Evolutionary conservation across 2,329 filamentous ascomycete genomes (phyloP).

Genomic region (Albifimbria verrucaria): DNA sequence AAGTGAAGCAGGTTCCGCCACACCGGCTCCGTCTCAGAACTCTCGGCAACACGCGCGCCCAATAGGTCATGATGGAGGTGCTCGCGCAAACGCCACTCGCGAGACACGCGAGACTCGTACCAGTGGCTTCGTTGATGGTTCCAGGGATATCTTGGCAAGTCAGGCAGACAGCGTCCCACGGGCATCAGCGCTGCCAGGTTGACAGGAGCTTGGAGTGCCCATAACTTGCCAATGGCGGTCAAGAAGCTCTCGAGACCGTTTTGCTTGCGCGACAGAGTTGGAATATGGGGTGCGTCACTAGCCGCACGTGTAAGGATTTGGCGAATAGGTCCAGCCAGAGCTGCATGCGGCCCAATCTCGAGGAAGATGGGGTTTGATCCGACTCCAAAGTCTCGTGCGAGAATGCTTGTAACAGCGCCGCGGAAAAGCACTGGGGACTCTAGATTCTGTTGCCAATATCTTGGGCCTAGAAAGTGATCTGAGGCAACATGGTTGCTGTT

Average conservation of each 20-base stretch:
- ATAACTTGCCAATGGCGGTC: neutral
- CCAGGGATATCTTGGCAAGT: neutral
- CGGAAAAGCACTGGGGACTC: slow-evolving; percentile 18
- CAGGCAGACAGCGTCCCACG: neutral
- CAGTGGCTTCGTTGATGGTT: neutral
- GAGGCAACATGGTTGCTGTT: no score
- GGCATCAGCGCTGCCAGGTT: slow-evolving; percentile 4
- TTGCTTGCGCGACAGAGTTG: neutral
- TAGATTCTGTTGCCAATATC: slow-evolving; percentile 23
- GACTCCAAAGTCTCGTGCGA: neutral
- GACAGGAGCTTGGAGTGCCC: slow-evolving; percentile 14
- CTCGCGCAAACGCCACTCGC: neutral
- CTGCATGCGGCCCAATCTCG: slow-evolving; percentile 13
- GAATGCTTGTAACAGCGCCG: slow-evolving; percentile 4
- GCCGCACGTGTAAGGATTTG: slow-evolving; percentile 5
- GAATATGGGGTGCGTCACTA: neutral
- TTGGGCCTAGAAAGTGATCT: slow-evolving; percentile 1
- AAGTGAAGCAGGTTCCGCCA: slow-evolving; percentile 37
- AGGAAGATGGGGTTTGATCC: slow-evolving; percentile 8
- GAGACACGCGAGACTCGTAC: neutral
- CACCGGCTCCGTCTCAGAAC: neutral
- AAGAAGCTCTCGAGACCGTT: neutral
- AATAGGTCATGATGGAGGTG: neutral
- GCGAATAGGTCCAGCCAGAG: slow-evolving; percentile 7
- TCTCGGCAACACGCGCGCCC: neutral